phyloP scores from a whole-genome alignment of 2,329 filamentous ascomycete genomes.

The Sclerotinia nivalis region DNA sequence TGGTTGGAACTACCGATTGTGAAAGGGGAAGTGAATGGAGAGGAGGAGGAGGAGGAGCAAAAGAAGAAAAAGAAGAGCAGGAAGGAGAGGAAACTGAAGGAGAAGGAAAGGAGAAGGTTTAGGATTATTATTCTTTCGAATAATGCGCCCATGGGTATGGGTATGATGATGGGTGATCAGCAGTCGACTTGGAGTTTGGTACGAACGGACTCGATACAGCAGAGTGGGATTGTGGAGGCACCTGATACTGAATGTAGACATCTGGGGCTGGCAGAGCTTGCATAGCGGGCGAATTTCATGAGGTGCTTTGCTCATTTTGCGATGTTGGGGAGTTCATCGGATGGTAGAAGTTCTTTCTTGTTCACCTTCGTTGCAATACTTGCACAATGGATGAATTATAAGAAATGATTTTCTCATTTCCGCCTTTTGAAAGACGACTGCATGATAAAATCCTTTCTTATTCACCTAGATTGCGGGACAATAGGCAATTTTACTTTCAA shows the following conservation, averaged over 20 bases:
- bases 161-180: neutral
- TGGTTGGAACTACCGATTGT: slow-evolving; percentile 35
- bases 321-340: neutral
- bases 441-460: neutral
- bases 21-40: slow-evolving; percentile 24
- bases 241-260: slow-evolving; percentile 1
- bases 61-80: neutral
- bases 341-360: neutral
- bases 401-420: neutral
- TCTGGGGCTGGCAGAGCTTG: neutral
- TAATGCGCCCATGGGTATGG: neutral
- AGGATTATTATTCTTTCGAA: slow-evolving; percentile 28
- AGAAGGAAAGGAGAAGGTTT: slow-evolving; percentile 26
- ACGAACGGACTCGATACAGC: neutral
- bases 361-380: neutral
- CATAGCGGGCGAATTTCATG: neutral
- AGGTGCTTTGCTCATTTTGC: neutral
- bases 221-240: slow-evolving; percentile 1
- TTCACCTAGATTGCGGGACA: neutral
- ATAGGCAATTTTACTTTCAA: neutral
- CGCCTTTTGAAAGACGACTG: neutral
- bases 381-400: neutral
- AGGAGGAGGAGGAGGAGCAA: neutral
- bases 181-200: neutral
- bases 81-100: slow-evolving; percentile 19